phyloP scores from a whole-genome alignment of 495 filamentous ascomycete species.

The Pyrenula aspistea region DNA sequence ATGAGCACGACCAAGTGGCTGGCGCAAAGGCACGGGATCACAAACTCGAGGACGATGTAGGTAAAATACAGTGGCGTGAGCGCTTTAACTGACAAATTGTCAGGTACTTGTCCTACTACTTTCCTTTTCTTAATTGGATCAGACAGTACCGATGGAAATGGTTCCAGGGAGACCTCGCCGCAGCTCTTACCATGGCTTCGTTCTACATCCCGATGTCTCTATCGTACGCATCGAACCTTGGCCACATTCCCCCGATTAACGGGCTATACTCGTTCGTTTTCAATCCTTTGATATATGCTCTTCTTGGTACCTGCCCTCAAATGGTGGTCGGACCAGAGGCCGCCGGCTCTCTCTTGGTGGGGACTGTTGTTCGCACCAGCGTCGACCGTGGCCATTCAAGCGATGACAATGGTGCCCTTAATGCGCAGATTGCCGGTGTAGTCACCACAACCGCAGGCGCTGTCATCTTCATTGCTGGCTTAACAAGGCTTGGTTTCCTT shows the following conservation, averaged over 20 bases:
- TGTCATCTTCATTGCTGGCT: slow-evolving; percentile 72
- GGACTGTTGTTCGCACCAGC: slow-evolving; percentile 69
- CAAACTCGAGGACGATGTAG: slow-evolving; percentile 45
- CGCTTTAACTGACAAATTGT: slow-evolving; percentile 5
- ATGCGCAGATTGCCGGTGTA: slow-evolving; percentile 78
- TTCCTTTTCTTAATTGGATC: slow-evolving; percentile 85
- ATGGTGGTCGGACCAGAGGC: slow-evolving; percentile 96
- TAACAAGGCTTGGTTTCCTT: slow-evolving; percentile 81
- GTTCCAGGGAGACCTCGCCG: slow-evolving; percentile 75
- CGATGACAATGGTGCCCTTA: slow-evolving; percentile 58
- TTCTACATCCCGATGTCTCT: slow-evolving; percentile 98
- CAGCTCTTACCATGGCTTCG: slow-evolving; percentile 80
- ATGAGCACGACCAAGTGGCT: slow-evolving; percentile 51
- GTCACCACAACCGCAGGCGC: slow-evolving; percentile 77
- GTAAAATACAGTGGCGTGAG: slow-evolving; percentile 6
- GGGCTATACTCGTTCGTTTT: slow-evolving; percentile 94
- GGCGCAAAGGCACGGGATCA: slow-evolving; percentile 47
- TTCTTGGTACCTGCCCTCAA: slow-evolving; percentile 80
- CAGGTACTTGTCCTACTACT: slow-evolving; percentile 88
- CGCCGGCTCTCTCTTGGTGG: slow-evolving; percentile 80
- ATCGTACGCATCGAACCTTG: slow-evolving; percentile 86
- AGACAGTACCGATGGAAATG: slow-evolving; percentile 70
- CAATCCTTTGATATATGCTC: slow-evolving; percentile 78
- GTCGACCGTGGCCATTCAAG: slow-evolving; percentile 53
- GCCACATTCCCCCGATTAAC: slow-evolving; percentile 84